Conservation (phyloP, 163 green algal genomes). For the Chlorella variabilis region DNA sequence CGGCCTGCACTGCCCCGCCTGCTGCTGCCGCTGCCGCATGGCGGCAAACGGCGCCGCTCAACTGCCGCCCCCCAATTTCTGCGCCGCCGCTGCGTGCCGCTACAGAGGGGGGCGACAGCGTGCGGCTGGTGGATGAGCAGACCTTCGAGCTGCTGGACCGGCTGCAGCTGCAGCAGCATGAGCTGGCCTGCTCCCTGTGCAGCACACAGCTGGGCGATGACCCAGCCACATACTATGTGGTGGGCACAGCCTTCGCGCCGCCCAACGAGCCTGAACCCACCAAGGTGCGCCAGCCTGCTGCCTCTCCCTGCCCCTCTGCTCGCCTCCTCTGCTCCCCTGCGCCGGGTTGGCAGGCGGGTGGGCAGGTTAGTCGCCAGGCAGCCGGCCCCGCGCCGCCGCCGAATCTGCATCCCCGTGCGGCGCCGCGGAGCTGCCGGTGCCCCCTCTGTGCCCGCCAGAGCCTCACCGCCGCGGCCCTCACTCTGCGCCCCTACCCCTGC, state of each 20-base stretch:
- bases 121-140: constrained; percentile 89
- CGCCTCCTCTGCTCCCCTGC: neutral
- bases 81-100: no score
- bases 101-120: constrained; percentile 26
- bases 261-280: constrained; percentile 87
- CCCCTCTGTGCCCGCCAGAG: no score
- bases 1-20: no score
- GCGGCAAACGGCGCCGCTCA: no score
- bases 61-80: no score
- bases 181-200: constrained; percentile 67
- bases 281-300: constrained; percentile 50
- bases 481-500: neutral
- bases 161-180: constrained; percentile 70
- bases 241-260: constrained; percentile 85
- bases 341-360: no score
- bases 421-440: no score
- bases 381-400: no score
- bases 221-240: constrained; percentile 70
- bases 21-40: no score
- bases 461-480: no score
- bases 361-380: no score
- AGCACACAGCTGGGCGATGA: constrained; percentile 71
- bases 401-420: no score
- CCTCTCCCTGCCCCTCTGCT: neutral
- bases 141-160: constrained; percentile 89